A percentile compares a stretch with the other conserved stretches of the same genome.
Conservation (phyloP, 2,329 filamentous ascomycete genomes). For the Verticillium zaregamsianum region DNA sequence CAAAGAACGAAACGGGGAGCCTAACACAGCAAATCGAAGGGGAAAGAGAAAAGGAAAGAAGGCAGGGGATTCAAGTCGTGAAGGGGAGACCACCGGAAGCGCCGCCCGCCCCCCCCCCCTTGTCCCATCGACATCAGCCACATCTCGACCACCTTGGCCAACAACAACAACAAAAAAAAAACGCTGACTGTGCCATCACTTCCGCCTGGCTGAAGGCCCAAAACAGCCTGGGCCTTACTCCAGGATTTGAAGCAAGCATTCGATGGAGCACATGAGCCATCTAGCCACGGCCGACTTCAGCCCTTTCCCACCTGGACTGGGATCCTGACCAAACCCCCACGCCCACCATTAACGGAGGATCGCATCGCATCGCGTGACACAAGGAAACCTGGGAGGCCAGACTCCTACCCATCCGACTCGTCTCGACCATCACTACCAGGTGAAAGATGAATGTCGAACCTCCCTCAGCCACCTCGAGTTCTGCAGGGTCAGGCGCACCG, state of each 20-base stretch:
- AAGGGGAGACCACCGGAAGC: neutral
- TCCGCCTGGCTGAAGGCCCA: neutral
- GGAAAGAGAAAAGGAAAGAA: neutral
- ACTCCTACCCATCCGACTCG: neutral
- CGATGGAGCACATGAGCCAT: constrained; percentile 3
- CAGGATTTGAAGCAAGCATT: neutral
- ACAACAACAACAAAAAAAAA: neutral
- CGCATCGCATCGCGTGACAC: neutral
- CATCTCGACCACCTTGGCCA: neutral
- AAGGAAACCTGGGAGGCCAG: neutral
- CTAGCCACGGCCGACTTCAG: neutral
- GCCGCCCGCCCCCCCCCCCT: neutral
- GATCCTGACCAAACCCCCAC: neutral
- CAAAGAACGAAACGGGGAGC: neutral
- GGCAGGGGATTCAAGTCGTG: neutral
- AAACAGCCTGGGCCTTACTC: neutral
- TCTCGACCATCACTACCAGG: constrained; percentile 9
- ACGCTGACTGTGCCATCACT: neutral
- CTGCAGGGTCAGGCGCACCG: constrained; percentile 26
- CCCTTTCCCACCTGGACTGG: neutral
- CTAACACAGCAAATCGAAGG: too few relatives aligned
- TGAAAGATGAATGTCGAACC: constrained; percentile 12
- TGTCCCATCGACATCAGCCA: neutral
- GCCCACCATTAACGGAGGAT: neutral
- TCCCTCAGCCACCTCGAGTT: constrained; percentile 20